phyloP scores from a whole-genome alignment of 83 land plant genomes.

The Larix sibirica region DNA sequence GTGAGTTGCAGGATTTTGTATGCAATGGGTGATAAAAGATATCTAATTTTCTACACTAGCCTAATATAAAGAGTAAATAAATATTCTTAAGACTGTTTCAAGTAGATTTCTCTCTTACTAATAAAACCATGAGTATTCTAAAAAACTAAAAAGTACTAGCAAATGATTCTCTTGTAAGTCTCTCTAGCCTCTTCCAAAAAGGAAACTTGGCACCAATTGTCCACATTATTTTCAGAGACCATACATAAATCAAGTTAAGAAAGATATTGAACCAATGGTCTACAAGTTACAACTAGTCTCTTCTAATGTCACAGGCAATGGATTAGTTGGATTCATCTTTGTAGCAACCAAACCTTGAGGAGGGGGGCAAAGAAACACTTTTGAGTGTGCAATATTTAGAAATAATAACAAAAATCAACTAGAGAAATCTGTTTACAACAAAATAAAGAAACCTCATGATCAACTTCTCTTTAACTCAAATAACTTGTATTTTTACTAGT shows the following conservation, averaged over 20 bases:
- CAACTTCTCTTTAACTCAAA: neutral
- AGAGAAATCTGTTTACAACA: neutral
- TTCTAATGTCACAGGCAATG: constrained; percentile 67
- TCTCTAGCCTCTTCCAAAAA: constrained; percentile 90
- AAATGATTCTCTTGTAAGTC: constrained; percentile 81
- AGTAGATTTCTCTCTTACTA: no score
- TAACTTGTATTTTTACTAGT: neutral
- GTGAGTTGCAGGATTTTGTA: no score
- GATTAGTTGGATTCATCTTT: constrained; percentile 82
- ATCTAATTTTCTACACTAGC: no score
- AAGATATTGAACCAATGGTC: constrained; percentile 76
- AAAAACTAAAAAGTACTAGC: no score
- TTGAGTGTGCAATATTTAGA: constrained; percentile 78
- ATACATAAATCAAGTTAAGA: constrained; percentile 88
- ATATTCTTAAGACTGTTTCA: no score
- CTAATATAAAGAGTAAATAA: neutral
- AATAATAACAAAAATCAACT: neutral
- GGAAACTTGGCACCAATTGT: constrained; percentile 89
- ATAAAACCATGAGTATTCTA: no score
- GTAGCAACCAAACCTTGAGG: constrained; percentile 91
- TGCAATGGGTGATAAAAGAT: no score
- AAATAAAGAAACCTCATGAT: constrained; percentile 2
- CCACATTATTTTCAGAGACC: constrained; percentile 87
- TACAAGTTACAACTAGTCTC: constrained; percentile 54
- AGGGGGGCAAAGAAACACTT: constrained; percentile 75